Base-by-base conservation (phyloP, 495 filamentous ascomycete genomes). In the Glonium stellatum region DNA sequence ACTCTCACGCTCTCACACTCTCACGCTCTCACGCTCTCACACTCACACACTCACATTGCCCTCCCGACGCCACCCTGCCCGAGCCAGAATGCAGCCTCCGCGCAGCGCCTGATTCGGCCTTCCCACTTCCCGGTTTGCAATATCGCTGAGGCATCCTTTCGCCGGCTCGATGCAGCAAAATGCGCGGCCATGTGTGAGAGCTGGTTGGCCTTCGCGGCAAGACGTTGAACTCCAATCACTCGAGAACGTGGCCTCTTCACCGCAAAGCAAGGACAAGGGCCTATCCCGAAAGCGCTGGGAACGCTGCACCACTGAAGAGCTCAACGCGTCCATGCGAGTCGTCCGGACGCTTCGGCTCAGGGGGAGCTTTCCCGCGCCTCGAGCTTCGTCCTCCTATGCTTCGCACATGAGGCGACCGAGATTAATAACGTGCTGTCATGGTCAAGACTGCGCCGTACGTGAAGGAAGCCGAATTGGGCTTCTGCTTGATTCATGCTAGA, bases 211-310 rank as follows among this genome's bases (percentile, higher is more conserved):
- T 23, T 51, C 21, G 13, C 10, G 21, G 23, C 48, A 25, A 23
- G 13, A 0, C 19, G 6, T 51, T 27, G 48, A 51, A 51, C 15
- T 51, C 62, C 62, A 65, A 65, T 65, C 62, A 57, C 57, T 65
- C 59, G 23, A 55, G 49, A 65, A 65, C 63, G 63, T 65, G 63
- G 56, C 42, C 61, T 23, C 53, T 44, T 63, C 56, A 58, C 55
- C 54, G 60, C 61, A 51, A 54, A 5, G 44, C 13, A 58, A 15
- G 12, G 50, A 58, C 60, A 51, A 59, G 61, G 51, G 57, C 44
- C 49, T 12, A 8, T 51, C 48, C 48, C 48, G 48, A 51, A 51
- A 25, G 9, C 18, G 48, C 48, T 31, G 48, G 48, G 48, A 23
- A 51, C 48, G 21, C 21, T 15, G 19, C 47, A 50, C 18, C 47